Conservation (phyloP, 2,329 filamentous ascomycete genomes). For the Fusarium denticulatum region DNA sequence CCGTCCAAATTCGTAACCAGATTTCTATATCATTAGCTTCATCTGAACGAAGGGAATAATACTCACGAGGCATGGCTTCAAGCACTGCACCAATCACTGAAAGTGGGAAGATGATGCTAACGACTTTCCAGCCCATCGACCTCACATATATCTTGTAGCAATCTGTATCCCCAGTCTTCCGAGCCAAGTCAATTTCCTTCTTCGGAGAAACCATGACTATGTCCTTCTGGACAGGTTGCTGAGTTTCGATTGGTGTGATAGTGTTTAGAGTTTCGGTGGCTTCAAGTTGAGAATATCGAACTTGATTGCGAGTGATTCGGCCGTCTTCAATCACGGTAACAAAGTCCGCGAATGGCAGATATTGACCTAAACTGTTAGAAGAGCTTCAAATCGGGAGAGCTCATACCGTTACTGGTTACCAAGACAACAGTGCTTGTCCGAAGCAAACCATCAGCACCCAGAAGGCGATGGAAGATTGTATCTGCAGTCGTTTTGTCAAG, state of each 20-base stretch:
- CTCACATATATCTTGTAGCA: slow-evolving; percentile 45
- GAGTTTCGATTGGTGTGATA: background rate
- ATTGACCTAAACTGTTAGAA: slow-evolving; percentile 33
- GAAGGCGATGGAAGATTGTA: slow-evolving; percentile 53
- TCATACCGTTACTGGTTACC: slow-evolving; percentile 10
- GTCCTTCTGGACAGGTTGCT: background rate
- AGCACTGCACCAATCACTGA: slow-evolving; percentile 18
- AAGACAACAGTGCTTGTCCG: slow-evolving; percentile 49
- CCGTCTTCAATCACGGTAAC: slow-evolving; percentile 41
- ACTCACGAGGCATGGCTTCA: slow-evolving; percentile 42
- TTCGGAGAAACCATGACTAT: background rate
- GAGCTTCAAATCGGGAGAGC: fast-evolving
- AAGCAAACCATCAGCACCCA: slow-evolving; percentile 55
- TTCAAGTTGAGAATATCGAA: slow-evolving; percentile 32
- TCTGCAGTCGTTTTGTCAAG: slow-evolving; percentile 57
- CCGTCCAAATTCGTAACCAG: slow-evolving; percentile 43
- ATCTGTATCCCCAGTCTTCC: slow-evolving; percentile 44
- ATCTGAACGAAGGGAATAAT: fast-evolving
- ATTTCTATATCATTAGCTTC: slow-evolving; percentile 31
- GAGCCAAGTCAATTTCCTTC: slow-evolving; percentile 37
- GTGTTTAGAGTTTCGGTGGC: background rate
- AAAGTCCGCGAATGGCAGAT: slow-evolving; percentile 37
- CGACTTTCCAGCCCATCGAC: slow-evolving; percentile 39
- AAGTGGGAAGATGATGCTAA: slow-evolving; percentile 26
- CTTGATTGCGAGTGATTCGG: slow-evolving; percentile 38